Evolutionary conservation across 805 yeast genomes (phyloP).

Genomic region (Candida chauliodis): DNA sequence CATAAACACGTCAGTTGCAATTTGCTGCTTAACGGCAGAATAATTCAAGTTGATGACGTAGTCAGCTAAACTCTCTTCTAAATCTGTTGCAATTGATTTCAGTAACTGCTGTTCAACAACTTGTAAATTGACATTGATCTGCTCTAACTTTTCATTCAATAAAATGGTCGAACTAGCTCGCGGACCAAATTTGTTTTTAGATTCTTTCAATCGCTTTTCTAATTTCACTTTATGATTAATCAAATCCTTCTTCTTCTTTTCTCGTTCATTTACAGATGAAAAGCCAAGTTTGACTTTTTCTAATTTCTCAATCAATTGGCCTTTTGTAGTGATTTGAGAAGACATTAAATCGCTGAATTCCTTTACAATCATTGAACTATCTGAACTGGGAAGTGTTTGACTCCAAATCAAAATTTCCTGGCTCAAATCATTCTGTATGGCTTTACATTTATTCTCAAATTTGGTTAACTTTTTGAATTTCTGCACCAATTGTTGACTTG

Average conservation of each 20-base stretch:
- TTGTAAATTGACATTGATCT: slow-evolving; percentile 45
- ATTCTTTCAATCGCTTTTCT: slow-evolving; percentile 35
- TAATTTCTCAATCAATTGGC: slow-evolving; percentile 38
- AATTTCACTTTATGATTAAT: slow-evolving; percentile 33
- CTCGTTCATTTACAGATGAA: slow-evolving; percentile 47
- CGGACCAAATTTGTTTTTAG: slow-evolving; percentile 44
- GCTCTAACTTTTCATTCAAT: slow-evolving; percentile 50
- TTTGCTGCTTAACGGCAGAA: slow-evolving; percentile 21
- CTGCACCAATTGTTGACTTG: slow-evolving; percentile 10
- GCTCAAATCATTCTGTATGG: slow-evolving; percentile 34
- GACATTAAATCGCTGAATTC: slow-evolving; percentile 39
- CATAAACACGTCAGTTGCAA: slow-evolving; percentile 18
- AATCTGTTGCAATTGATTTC: slow-evolving; percentile 42
- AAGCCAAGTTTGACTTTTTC: slow-evolving; percentile 43
- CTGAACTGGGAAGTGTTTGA: slow-evolving; percentile 33
- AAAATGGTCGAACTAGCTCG: slow-evolving; percentile 41
- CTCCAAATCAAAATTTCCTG: slow-evolving; percentile 44
- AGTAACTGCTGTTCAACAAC: slow-evolving; percentile 51
- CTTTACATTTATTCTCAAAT: slow-evolving; percentile 33
- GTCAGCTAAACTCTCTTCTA: slow-evolving; percentile 45
- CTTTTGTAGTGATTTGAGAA: slow-evolving; percentile 32
- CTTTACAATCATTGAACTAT: slow-evolving; percentile 35
- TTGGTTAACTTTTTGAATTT: slow-evolving; percentile 25
- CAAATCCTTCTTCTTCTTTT: slow-evolving; percentile 42
- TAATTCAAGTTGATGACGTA: slow-evolving; percentile 34